phyloP scores from a whole-genome alignment of 202 grass and related monocot genomes.

The Eragrostis tef region DNA sequence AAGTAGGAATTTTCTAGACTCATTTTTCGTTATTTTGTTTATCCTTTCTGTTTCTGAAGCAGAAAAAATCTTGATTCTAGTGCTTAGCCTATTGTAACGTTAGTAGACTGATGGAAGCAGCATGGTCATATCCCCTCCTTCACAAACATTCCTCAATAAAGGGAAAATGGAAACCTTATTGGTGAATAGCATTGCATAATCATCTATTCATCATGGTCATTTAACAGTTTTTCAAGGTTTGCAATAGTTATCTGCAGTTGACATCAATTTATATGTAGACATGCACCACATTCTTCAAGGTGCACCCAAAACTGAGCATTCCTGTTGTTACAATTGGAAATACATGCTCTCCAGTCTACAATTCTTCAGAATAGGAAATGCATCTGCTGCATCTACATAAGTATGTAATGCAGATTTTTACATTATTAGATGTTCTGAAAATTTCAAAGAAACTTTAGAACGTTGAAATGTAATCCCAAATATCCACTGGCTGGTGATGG shows the following conservation, averaged over 20 bases:
- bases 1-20: not conserved
- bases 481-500: not conserved
- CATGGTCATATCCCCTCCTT: not conserved
- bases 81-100: not conserved
- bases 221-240: not conserved
- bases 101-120: not conserved
- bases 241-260: not conserved
- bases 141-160: not conserved
- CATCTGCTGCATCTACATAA: not conserved
- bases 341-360: not conserved
- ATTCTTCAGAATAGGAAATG: slow-evolving; percentile 4
- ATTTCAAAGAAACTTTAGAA: slow-evolving; percentile 5
- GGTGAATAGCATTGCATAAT: not conserved
- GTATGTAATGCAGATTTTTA: too few species aligned
- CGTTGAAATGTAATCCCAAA: not conserved
- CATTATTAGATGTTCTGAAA: not conserved
- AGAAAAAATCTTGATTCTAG: not conserved
- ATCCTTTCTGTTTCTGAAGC: not conserved
- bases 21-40: not conserved
- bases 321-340: not conserved
- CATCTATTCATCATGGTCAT: not conserved
- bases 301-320: not conserved
- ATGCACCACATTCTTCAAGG: not conserved
- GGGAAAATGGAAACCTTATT: not conserved
- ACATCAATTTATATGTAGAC: not conserved